Evolutionary conservation across 345 rosid species (phyloP).

Genomic region (Bruguiera sexangula): DNA sequence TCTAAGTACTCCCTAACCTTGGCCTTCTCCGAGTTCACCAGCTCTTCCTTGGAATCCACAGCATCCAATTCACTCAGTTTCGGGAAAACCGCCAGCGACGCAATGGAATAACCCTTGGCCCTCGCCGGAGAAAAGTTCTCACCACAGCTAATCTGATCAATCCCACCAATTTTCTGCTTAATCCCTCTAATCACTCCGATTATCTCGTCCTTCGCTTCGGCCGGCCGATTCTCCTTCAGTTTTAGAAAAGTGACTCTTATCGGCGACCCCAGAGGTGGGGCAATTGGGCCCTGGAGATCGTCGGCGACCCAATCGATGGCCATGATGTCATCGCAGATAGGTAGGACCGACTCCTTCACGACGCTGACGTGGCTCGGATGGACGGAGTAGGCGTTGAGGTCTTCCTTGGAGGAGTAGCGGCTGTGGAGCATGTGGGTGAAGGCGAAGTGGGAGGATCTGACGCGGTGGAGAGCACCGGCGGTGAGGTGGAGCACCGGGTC

Average conservation of each 20-base stretch:
- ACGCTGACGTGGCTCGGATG: conserved; percentile 62
- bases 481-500: conserved; percentile 60
- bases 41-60: conserved; percentile 34
- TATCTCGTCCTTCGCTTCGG: conserved; percentile 44
- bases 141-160: conserved; percentile 55
- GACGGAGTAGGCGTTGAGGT: conserved; percentile 46
- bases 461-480: conserved; percentile 54
- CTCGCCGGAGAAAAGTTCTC: conserved; percentile 75
- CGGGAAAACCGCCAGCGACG: conserved; percentile 50
- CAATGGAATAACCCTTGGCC: conserved; percentile 67
- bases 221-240: conserved; percentile 42
- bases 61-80: conserved; percentile 44
- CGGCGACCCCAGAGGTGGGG: conserved; percentile 40
- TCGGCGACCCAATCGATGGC: conserved; percentile 78
- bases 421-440: conserved; percentile 92
- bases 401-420: conserved; percentile 63
- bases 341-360: conserved; percentile 55
- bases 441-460: conserved; percentile 35
- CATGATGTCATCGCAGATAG: conserved; percentile 72
- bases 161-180: conserved; percentile 35
- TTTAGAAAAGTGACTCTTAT: conserved; percentile 40
- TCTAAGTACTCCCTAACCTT: conserved; percentile 53
- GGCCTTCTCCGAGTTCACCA: conserved; percentile 45
- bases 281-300: conserved; percentile 23
- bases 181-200: conserved; percentile 46